These are phyloP conservation scores for Westerdykella ornata DNA, from an alignment of 2,329 filamentous ascomycete species.

Conservation along the genomic window DNA sequence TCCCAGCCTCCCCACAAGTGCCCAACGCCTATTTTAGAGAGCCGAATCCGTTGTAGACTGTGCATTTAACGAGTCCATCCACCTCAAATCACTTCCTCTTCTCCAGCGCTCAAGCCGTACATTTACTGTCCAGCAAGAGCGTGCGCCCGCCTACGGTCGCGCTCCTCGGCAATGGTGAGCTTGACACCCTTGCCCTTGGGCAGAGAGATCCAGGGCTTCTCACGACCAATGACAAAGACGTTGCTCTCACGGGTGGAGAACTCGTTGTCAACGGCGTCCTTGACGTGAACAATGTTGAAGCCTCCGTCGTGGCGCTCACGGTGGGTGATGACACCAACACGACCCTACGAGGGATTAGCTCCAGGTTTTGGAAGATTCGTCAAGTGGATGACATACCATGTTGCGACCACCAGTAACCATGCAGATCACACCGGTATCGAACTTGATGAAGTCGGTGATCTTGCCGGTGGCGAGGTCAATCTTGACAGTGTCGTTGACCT, in stretches of 20 bases:
- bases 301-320: conserved; percentile 99
- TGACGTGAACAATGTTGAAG: conserved; percentile 99
- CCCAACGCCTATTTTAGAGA: conserved; percentile 34
- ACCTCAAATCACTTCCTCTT: conserved; percentile 1
- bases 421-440: conserved; percentile 95
- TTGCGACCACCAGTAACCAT: conserved; percentile 99
- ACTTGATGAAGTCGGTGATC: conserved; percentile 96
- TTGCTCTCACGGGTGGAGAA: conserved; percentile 99
- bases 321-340: conserved; percentile 99
- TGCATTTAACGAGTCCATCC: not conserved
- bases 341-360: conserved; percentile 49
- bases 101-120: conserved; percentile 5
- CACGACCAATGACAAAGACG: conserved; percentile 97
- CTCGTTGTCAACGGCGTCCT: conserved; percentile 99
- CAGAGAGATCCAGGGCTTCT: conserved; percentile 99
- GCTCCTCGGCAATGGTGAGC: conserved; percentile 98
- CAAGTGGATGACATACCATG: conserved; percentile 52
- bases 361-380: not conserved
- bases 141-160: conserved; percentile 85
- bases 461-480: conserved; percentile 95
- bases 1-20: conserved; percentile 27
- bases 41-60: conserved; percentile 20
- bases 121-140: conserved; percentile 48
- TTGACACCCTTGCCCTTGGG: conserved; percentile 99
- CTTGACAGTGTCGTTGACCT: conserved; percentile 99